These are phyloP conservation scores for Batkoa obscura DNA, from an alignment of 371 early-diverging fungal species.

Conservation along the genomic window DNA sequence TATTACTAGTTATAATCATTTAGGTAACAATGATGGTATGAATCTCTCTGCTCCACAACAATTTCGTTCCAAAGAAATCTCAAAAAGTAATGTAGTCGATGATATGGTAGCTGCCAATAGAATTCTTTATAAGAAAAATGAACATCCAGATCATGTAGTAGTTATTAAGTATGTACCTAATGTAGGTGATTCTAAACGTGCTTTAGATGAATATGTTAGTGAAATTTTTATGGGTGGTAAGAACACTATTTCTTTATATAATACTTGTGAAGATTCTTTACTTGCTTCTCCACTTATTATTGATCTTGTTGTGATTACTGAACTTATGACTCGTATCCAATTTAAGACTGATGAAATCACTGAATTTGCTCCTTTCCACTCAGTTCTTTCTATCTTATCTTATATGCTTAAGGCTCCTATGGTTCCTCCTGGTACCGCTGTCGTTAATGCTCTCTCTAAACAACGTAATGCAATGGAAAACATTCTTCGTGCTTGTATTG, in stretches of 20 bases:
- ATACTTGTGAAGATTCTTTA: conserved; percentile 94
- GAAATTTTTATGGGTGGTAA: conserved; percentile 97
- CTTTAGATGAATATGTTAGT: conserved; percentile 89
- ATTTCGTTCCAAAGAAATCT: conserved; percentile 95
- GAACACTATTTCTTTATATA: conserved; percentile 89
- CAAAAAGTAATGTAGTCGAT: conserved; percentile 92
- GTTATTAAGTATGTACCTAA: conserved; percentile 96
- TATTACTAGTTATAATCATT: conserved; percentile 93
- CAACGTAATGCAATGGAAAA: conserved; percentile 92
- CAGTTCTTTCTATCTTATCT: conserved; percentile 73
- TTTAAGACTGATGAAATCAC: conserved; percentile 49
- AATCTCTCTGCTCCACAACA: conserved; percentile 91
- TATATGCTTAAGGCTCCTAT: conserved; percentile 87
- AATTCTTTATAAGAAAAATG: conserved; percentile 63
- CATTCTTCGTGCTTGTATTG: conserved; percentile 88
- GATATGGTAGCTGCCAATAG: conserved; percentile 92
- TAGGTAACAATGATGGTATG: conserved; percentile 97
- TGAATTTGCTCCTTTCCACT: conserved; percentile 68
- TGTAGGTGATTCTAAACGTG: conserved; percentile 94
- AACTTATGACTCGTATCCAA: conserved; percentile 86
- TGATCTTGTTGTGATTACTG: conserved; percentile 80
- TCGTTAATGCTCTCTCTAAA: conserved; percentile 83
- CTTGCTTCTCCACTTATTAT: conserved; percentile 91
- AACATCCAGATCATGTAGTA: conserved; percentile 91
- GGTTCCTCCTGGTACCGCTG: conserved; percentile 77